Evolutionary conservation across 2,329 filamentous ascomycete genomes (phyloP).

Genomic region (Berkeleyomyces basicola): DNA sequence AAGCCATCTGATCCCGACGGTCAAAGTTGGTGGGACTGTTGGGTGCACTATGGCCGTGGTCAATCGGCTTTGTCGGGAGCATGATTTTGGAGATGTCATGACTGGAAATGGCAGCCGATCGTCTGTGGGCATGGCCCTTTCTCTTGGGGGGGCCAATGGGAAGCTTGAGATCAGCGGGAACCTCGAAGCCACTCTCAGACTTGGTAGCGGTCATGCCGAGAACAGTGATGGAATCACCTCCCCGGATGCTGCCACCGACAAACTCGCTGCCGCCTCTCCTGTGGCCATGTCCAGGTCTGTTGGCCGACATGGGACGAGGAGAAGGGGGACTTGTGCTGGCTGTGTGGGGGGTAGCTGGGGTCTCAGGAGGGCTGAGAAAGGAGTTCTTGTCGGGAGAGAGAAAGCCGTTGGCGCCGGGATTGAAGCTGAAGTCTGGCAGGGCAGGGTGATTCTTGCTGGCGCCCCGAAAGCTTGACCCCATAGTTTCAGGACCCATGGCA

Average conservation of each 20-base stretch:
- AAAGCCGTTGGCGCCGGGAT: slow-evolving; percentile 27
- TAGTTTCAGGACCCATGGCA: slow-evolving; percentile 30
- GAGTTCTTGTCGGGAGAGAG: slow-evolving; percentile 21
- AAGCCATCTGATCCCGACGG: slow-evolving; percentile 14
- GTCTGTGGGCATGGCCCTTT: slow-evolving; percentile 56
- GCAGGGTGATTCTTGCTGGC: slow-evolving; percentile 20
- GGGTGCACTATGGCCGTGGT: slow-evolving; percentile 45
- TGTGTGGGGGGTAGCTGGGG: slow-evolving; percentile 28
- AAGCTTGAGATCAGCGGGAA: slow-evolving; percentile 37
- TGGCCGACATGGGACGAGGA: slow-evolving; percentile 33
- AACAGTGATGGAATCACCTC: slow-evolving; percentile 39
- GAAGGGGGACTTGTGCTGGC: slow-evolving; percentile 29
- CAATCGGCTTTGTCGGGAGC: slow-evolving; percentile 29
- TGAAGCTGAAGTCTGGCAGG: slow-evolving; percentile 40
- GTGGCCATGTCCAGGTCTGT: slow-evolving; percentile 47
- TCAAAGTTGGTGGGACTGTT: slow-evolving; percentile 38
- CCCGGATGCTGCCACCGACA: slow-evolving; percentile 53
- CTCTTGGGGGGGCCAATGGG: slow-evolving; percentile 36
- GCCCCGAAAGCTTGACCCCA: slow-evolving; percentile 13
- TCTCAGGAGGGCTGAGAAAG: slow-evolving; percentile 37
- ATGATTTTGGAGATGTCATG: slow-evolving; percentile 63
- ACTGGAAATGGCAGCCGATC: slow-evolving; percentile 68
- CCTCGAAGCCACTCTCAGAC: slow-evolving; percentile 35
- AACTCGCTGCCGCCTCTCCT: slow-evolving; percentile 73
- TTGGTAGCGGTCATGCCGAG: slow-evolving; percentile 58